These are phyloP conservation scores for Roridomyces roridus DNA, from an alignment of 768 basidiomycete species.

Conservation along the genomic window DNA sequence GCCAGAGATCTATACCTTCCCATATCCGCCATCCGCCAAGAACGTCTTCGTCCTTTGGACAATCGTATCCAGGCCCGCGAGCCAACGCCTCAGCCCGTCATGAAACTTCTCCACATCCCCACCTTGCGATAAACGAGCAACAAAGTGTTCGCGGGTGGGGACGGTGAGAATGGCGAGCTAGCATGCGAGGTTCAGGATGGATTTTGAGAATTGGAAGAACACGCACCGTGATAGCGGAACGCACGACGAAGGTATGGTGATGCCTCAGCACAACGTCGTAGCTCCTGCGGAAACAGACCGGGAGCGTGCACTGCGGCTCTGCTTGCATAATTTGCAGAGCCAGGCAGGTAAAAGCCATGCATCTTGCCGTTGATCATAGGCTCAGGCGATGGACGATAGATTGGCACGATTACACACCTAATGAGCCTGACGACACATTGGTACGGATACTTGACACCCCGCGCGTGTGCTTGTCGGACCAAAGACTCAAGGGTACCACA, in stretches of 20 bases:
- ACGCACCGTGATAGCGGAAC: constrained; percentile 67
- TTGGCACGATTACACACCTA: constrained; percentile 53
- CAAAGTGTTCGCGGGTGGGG: constrained; percentile 68
- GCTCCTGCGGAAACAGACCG: constrained; percentile 72
- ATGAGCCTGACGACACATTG: constrained; percentile 69
- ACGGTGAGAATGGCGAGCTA: constrained; percentile 67
- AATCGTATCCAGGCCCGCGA: constrained; percentile 59
- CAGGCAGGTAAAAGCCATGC: constrained; percentile 69
- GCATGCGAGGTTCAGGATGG: neutral
- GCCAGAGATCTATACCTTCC: constrained; percentile 56
- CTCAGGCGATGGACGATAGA: constrained; percentile 11
- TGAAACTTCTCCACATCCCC: constrained; percentile 61
- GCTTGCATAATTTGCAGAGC: constrained; percentile 71
- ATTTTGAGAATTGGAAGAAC: constrained; percentile 3
- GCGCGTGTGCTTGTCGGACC: constrained; percentile 55
- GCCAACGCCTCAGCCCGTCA: constrained; percentile 63
- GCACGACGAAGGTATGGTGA: constrained; percentile 72
- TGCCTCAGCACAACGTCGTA: constrained; percentile 72
- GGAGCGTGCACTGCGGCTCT: constrained; percentile 58
- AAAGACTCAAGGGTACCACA: constrained; percentile 68
- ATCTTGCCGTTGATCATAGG: constrained; percentile 44
- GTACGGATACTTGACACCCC: constrained; percentile 54
- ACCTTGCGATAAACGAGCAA: constrained; percentile 63
- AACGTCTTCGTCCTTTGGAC: constrained; percentile 57
- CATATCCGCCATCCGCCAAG: constrained; percentile 58